Evolutionary conservation across 306 rosid species (phyloP).

Genomic region (Luffa aegyptiaca): DNA sequence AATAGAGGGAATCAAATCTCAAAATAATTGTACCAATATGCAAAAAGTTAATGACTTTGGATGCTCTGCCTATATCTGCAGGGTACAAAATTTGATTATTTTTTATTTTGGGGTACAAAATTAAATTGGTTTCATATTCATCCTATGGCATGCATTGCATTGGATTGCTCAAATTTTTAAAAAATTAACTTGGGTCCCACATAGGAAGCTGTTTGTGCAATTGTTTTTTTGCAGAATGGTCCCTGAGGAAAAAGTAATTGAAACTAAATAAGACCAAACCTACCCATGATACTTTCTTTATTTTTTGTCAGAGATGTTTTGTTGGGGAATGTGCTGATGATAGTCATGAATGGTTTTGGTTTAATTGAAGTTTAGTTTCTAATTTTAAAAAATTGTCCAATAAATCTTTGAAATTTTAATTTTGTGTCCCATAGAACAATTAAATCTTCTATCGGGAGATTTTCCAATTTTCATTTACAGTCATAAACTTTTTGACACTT

Average conservation of each 20-base stretch:
- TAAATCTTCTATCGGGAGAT: no score
- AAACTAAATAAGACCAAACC: background rate
- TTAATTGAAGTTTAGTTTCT: no score
- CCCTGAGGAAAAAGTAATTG: background rate
- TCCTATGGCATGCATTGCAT: background rate
- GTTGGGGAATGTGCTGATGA: background rate
- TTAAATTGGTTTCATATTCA: background rate
- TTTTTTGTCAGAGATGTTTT: background rate
- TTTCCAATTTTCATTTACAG: no score
- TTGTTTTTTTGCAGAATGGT: background rate
- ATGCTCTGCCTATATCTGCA: background rate
- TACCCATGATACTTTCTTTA: background rate
- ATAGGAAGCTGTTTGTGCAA: background rate
- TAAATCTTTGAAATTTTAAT: no score
- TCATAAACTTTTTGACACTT: no score
- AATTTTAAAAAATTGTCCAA: no score
- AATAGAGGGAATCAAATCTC: background rate
- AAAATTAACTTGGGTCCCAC: background rate
- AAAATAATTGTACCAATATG: background rate
- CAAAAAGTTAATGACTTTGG: background rate
- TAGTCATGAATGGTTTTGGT: background rate
- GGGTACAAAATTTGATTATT: background rate
- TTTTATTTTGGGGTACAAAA: no score
- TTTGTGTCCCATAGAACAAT: no score
- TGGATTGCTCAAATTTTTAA: background rate